Evolutionary conservation across 2,329 filamentous ascomycete species (phyloP), one percentile per base, ranked within the genome.

Genomic region (Fusarium sp.): DNA sequence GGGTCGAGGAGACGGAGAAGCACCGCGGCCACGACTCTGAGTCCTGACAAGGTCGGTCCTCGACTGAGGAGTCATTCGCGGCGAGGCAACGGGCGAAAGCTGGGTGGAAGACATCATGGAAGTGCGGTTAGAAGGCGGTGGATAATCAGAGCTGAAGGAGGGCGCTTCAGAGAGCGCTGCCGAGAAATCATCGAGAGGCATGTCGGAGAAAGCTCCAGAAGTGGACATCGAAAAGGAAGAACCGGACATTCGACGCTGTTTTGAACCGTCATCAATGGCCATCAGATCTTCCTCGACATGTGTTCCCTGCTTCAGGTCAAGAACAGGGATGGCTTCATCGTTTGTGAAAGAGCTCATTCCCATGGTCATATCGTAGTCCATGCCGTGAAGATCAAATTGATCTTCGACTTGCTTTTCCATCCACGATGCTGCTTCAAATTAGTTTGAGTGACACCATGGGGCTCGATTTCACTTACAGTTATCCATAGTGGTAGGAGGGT

Each of bases 161-260:
- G 90, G 88, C 42, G 90, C 89, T 73, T 94, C 91, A 13, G 91
- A 92, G 64, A 91, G 81, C 28, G 89, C 86, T 30, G 91, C 85
- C 22, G 92, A 91, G 78, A 92, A 89, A 73, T 94, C 92, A 65
- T 94, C 92, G 79, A 92, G 93, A 8, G 90, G 87, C 80, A 93
- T 89, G 76, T 94, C 92, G 10, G 91, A 92, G 47, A 92, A 84
- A 28, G 86, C 87, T 28, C 91, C 88, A 47, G 88, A 88, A 2
- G 89, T 93, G 22, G 92, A 94, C 83, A 94, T 88, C 44, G 91
- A 92, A 78, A 93, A 93, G 3, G 92, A 93, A 6, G 92, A 93
- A 54, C 91, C 91, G 26, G 92, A 93, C 85, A 93, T 88, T 70
- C 91, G 88, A 67, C 91, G 87, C 52, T 87, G 85, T 71, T 89